Conservation (phyloP, 2,329 filamentous ascomycete genomes). For the Dissoconium aciculare region DNA sequence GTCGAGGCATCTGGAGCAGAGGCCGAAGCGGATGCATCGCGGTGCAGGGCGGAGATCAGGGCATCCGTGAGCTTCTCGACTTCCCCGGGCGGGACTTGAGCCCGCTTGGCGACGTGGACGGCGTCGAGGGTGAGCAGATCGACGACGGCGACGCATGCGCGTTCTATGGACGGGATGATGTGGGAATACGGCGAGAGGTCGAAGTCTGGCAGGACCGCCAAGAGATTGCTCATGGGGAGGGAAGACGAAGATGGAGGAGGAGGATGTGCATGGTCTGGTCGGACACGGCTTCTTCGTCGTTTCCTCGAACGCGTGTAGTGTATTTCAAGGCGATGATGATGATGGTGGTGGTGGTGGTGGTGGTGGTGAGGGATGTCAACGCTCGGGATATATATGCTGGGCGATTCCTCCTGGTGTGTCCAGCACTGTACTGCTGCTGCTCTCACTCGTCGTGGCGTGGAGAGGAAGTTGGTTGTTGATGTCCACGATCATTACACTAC, state of each 20-base stretch:
- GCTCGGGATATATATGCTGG: too few species aligned
- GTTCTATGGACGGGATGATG: constrained; percentile 67
- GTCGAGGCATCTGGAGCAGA: too few species aligned
- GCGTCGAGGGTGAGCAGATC: constrained; percentile 78
- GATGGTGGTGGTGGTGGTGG: not conserved
- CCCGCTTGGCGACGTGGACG: constrained; percentile 70
- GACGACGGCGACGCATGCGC: constrained; percentile 57
- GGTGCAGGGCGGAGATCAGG: constrained; percentile 52
- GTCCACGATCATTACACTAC: too few species aligned
- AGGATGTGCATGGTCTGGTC: too few species aligned
- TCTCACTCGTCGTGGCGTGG: too few species aligned
- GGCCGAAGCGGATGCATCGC: constrained; percentile 15
- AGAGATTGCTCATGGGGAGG: constrained; percentile 67
- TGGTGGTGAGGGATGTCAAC: too few species aligned
- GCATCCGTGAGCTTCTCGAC: constrained; percentile 58
- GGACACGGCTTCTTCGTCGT: too few species aligned
- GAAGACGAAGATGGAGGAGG: too few species aligned
- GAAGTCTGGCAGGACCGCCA: constrained; percentile 68
- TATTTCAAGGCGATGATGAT: constrained; percentile 1
- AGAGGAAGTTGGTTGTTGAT: too few species aligned
- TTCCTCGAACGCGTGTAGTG: too few species aligned
- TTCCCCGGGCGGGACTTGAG: constrained; percentile 65
- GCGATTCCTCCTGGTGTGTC: too few species aligned
- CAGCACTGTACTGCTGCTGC: too few species aligned
- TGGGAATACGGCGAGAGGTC: constrained; percentile 54